Base-by-base conservation (phyloP, 148 eudicot species). In the Dysphania ambrosioides region DNA sequence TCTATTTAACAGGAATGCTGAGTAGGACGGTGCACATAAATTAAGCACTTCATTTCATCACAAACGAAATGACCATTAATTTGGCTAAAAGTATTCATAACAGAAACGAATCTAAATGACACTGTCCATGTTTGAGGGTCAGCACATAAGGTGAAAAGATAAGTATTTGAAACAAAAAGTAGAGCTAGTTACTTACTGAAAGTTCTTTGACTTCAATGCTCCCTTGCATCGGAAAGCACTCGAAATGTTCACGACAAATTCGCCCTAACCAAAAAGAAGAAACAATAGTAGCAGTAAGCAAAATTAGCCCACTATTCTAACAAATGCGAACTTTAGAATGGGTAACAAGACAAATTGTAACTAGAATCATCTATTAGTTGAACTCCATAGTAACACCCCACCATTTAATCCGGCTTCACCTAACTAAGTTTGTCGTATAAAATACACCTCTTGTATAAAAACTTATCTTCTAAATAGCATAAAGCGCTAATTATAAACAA, bases 131-230 rank as follows among this genome's bases (percentile, higher is more conserved):
- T 55, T 55, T 34, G 64, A 47, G 53, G 53, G 53, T 47, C 53
- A 47, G 53, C 53, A 47, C 21, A 47, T 15, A 16, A 47, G 19
- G 16, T 16, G 53, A 47, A 47, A n/a, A n/a, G n/a, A n/a, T n/a
- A n/a, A n/a, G n/a, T n/a, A n/a, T n/a, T n/a, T n/a, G n/a, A n/a
- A n/a, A n/a, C n/a, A n/a, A n/a, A n/a, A n/a, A n/a, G n/a, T n/a
- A n/a, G n/a, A n/a, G n/a, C n/a, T n/a, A n/a, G n/a, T n/a, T 68
- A 71, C 13, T 47, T 83, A 92, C 97, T 93, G 83, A 87, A 56
- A 94, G 66, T 31, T 88, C 80, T 71, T 72, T 71, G 40, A 90
- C 77, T 31, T 61, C 58, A 30, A 91, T 79, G 73, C 82, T 83
- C 58, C 97, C 97, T 19, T 63, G 40, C 4, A 79, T 24, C 5